A percentile compares a stretch with the other conserved stretches of the same genome.
These are phyloP conservation scores for Daldinia loculata DNA, from an alignment of 495 filamentous ascomycete genomes.

Conservation along the genomic window DNA sequence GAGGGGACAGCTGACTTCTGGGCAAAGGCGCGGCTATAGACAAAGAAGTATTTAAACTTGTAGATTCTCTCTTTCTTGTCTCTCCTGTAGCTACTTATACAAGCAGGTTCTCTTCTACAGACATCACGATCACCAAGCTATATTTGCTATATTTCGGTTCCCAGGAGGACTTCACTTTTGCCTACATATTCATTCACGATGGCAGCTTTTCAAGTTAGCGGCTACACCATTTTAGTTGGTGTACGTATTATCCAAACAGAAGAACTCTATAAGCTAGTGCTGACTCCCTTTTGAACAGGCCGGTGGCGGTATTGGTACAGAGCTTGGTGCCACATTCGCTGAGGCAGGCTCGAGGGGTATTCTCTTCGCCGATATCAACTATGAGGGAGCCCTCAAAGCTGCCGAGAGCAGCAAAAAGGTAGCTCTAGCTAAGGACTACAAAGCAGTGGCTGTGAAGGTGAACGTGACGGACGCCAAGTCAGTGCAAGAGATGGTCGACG, in stretches of 20 bases:
- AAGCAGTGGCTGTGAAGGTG: slow-evolving; percentile 41
- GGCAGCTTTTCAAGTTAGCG: neutral
- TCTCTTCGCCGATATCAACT: slow-evolving; percentile 50
- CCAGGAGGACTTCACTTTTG: neutral
- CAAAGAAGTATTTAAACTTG: neutral
- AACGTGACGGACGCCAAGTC: slow-evolving; percentile 49
- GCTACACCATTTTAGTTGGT: neutral
- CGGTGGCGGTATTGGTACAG: slow-evolving; percentile 47
- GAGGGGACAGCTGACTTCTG: neutral
- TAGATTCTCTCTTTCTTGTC: neutral
- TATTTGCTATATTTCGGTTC: neutral
- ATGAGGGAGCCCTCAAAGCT: slow-evolving; percentile 30
- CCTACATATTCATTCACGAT: neutral
- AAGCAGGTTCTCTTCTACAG: neutral
- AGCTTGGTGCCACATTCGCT: slow-evolving; percentile 46
- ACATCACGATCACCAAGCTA: neutral
- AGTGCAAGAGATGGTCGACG: slow-evolving; percentile 42
- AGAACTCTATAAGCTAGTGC: neutral
- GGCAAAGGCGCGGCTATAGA: neutral
- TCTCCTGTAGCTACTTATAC: neutral
- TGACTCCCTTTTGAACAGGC: slow-evolving; percentile 7
- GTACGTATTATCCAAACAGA: neutral
- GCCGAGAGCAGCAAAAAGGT: slow-evolving; percentile 20
- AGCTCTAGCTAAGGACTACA: slow-evolving; percentile 33
- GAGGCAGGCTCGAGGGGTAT: slow-evolving; percentile 45